A percentile compares a stretch with the other conserved stretches of the same genome.
Conservation (phyloP, 495 filamentous ascomycete genomes). For the Penicillium dipodomyicola region DNA sequence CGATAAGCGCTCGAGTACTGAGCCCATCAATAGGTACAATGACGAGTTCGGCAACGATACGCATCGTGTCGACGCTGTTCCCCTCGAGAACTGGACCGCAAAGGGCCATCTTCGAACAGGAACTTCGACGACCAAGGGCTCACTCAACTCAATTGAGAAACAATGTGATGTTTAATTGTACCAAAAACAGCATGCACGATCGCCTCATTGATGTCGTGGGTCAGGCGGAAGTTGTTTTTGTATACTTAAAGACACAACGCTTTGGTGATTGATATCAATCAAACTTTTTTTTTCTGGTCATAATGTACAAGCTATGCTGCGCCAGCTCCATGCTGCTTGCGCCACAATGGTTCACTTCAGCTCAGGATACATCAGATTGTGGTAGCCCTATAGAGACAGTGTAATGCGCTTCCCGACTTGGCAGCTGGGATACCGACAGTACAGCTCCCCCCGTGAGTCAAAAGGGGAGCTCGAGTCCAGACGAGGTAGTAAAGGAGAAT, state of each 20-base stretch:
- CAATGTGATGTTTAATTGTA: neutral
- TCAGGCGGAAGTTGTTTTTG: neutral
- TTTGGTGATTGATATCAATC: neutral
- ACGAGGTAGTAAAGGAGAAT: too few species aligned
- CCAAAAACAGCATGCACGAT: neutral
- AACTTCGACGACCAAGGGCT: neutral
- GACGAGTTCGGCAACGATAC: constrained; percentile 15
- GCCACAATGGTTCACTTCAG: too few species aligned
- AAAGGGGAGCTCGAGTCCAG: too few species aligned
- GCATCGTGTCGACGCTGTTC: constrained; percentile 12
- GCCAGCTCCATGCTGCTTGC: too few species aligned
- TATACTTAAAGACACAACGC: neutral
- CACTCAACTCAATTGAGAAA: neutral
- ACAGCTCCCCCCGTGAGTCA: too few species aligned
- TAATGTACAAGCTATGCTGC: too few species aligned
- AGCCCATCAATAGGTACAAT: constrained; percentile 22
- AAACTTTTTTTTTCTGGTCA: too few species aligned
- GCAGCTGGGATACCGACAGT: too few species aligned
- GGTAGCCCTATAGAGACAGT: too few species aligned
- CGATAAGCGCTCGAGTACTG: constrained; percentile 21
- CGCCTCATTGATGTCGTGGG: neutral
- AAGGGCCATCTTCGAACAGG: neutral
- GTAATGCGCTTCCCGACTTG: too few species aligned
- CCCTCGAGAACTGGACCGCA: constrained; percentile 17
- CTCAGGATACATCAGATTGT: too few species aligned